A percentile compares a stretch with the other conserved stretches of the same genome.
phyloP scores from a whole-genome alignment of 805 yeast genomes.

The Wickerhamomyces rabaulensis region DNA sequence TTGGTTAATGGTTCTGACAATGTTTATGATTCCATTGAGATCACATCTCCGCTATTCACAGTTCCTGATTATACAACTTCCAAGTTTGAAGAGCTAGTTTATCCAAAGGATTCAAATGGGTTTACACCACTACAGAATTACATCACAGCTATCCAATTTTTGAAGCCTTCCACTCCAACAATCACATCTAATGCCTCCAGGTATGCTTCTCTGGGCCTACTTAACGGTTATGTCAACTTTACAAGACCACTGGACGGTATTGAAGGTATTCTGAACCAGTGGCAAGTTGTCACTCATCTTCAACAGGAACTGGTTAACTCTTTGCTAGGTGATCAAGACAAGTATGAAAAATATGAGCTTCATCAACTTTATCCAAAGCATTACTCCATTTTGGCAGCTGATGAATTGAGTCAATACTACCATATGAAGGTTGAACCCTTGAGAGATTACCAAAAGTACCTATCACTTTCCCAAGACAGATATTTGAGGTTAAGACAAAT shows the following conservation, averaged over 20 bases:
- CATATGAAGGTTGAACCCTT: conserved; percentile 5
- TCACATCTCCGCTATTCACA: conserved; percentile 4
- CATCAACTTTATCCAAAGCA: conserved; percentile 8
- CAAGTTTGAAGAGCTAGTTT: conserved; percentile 6
- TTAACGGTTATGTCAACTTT: conserved; percentile 5
- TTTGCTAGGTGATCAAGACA: background rate
- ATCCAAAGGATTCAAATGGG: conserved; percentile 6
- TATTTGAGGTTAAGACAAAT: background rate
- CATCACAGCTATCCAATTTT: conserved; percentile 7
- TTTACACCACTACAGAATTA: conserved; percentile 10
- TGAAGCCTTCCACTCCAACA: conserved; percentile 3
- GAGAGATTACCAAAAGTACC: background rate
- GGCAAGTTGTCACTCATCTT: conserved; percentile 8
- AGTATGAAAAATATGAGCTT: conserved; percentile 1
- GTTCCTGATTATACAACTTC: conserved; percentile 10
- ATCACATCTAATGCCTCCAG: background rate
- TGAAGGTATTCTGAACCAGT: conserved; percentile 8
- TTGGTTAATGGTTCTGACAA: background rate
- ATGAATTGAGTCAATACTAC: conserved; percentile 2
- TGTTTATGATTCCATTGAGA: conserved; percentile 6
- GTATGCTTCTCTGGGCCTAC: conserved; percentile 5
- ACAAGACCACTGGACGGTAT: conserved; percentile 2
- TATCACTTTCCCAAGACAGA: conserved; percentile 1
- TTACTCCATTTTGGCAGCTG: background rate
- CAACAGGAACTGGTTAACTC: conserved; percentile 3